Conservation (phyloP, 1,284 basidiomycete species). For the Irpex sp. region DNA sequence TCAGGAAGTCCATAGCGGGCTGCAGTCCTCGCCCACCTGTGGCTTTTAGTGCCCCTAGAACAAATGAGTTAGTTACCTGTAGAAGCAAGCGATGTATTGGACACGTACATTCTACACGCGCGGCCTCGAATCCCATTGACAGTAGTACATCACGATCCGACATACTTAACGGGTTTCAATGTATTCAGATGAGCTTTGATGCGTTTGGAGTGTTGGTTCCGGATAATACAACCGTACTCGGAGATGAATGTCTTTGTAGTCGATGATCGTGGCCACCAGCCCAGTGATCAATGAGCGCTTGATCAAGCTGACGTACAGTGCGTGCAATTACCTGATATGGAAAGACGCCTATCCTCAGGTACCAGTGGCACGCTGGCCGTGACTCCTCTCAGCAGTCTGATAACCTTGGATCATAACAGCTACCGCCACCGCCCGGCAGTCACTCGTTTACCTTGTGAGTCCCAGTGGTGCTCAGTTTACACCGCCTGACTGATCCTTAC, state of each 20-base stretch:
- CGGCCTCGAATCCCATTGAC: slow-evolving; percentile 82
- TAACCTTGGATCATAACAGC: too few relatives aligned
- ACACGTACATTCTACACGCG: slow-evolving; percentile 77
- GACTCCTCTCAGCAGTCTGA: too few relatives aligned
- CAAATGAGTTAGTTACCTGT: slow-evolving; percentile 1
- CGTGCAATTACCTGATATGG: neutral
- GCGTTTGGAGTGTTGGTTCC: neutral
- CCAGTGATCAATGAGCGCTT: neutral
- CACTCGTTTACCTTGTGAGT: too few relatives aligned
- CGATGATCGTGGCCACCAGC: neutral
- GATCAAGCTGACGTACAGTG: neutral
- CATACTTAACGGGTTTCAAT: slow-evolving; percentile 33
- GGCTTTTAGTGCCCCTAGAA: slow-evolving; percentile 79
- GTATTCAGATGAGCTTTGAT: too few relatives aligned
- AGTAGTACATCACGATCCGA: slow-evolving; percentile 78
- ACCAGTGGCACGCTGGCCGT: too few relatives aligned
- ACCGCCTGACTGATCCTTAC: neutral
- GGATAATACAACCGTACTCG: neutral
- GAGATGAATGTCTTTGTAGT: neutral
- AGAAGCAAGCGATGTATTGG: neutral
- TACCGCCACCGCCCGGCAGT: too few relatives aligned
- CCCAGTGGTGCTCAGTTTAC: too few relatives aligned
- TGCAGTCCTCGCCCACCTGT: slow-evolving; percentile 79
- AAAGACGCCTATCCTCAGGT: neutral
- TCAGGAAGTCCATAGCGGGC: slow-evolving; percentile 85